Conservation (phyloP, 2,329 filamentous ascomycete genomes). For the Didymella pinodella region DNA sequence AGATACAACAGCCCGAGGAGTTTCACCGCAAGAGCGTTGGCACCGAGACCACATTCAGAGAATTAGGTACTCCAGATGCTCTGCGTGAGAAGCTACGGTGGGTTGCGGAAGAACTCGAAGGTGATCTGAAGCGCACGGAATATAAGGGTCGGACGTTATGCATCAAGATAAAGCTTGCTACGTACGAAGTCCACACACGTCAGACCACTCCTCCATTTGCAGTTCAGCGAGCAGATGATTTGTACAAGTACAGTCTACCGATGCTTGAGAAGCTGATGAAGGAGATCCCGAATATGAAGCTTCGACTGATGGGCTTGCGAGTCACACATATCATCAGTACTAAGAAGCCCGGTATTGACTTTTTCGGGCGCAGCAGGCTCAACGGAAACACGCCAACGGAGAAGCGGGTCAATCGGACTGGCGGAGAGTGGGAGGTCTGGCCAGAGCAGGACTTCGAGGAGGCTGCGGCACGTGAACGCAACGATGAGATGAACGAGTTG, state of each 20-base stretch:
- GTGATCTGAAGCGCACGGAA: conserved; percentile 78
- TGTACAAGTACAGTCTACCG: conserved; percentile 81
- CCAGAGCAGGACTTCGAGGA: conserved; percentile 72
- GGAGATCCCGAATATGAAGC: conserved; percentile 78
- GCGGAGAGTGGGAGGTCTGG: conserved; percentile 71
- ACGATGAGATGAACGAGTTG: conserved; percentile 68
- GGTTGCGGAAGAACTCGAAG: conserved; percentile 85
- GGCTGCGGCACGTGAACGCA: conserved; percentile 65
- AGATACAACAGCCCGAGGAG: conserved; percentile 84
- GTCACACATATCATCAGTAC: conserved; percentile 88
- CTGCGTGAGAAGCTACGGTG: conserved; percentile 79
- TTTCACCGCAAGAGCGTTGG: conserved; percentile 93
- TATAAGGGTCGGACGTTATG: conserved; percentile 92
- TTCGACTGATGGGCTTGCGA: conserved; percentile 86
- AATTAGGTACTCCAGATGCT: conserved; percentile 73
- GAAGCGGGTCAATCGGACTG: conserved; percentile 31
- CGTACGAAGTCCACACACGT: conserved; percentile 87
- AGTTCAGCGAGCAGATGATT: conserved; percentile 75
- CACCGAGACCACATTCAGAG: conserved; percentile 89
- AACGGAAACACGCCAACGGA: conserved; percentile 16
- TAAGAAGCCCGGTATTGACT: conserved; percentile 80
- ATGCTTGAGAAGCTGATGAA: conserved; percentile 86
- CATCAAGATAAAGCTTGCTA: conserved; percentile 92
- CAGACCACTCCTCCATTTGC: conserved; percentile 79
- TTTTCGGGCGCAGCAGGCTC: conserved; percentile 69